Evolutionary conservation across 106 monocot genomes (phyloP), one percentile per base, ranked within the genome.

Genomic region (Dendrobium catenatum): DNA sequence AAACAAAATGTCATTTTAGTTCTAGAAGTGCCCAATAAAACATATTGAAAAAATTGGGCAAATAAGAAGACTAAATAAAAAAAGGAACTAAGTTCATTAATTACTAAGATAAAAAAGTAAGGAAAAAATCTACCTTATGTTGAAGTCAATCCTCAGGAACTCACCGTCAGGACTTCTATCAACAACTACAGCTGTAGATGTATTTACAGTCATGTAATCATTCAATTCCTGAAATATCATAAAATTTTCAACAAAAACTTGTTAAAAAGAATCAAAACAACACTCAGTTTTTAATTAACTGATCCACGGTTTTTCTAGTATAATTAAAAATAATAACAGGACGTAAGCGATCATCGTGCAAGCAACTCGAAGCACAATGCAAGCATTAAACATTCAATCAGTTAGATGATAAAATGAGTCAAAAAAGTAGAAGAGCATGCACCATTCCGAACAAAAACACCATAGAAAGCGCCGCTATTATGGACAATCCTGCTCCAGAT

Each of bases 381-480:
- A 77, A 51, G 55, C 26, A 54, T 29, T 24, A 33, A 19, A 33
- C 5, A 48, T 51, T 16, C n/a, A 48, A 77, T 13, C 48, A 55
- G 33, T 51, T 5, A 20, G 49, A 77, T 27, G 48, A 55, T 18
- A 37, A 58, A 58, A 55, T 5, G 10, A 48, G 5, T 24, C 17
- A 75, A 76, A 40, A 19, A 75, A 6, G 19, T 49, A 33, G 9
- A 47, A 19, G 83, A 82, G 33, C 33, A 61, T 79, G 27, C 75
- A 99, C 98, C 98, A 99, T 99, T 87, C 98, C 98, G 84, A 99
- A 99, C 83, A 99, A 91, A 87, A 99, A 90, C 81, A 91, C 83
- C 83, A 95, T 95, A 54, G 79, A 81, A 40, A 99, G 78, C 26
- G 93, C 95, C 20, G 98, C 93, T 75, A 95, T 43, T 42, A 99